Evolutionary conservation across 169 alveolate species (phyloP).

Genomic region (Plasmodium cynomolgi): DNA sequence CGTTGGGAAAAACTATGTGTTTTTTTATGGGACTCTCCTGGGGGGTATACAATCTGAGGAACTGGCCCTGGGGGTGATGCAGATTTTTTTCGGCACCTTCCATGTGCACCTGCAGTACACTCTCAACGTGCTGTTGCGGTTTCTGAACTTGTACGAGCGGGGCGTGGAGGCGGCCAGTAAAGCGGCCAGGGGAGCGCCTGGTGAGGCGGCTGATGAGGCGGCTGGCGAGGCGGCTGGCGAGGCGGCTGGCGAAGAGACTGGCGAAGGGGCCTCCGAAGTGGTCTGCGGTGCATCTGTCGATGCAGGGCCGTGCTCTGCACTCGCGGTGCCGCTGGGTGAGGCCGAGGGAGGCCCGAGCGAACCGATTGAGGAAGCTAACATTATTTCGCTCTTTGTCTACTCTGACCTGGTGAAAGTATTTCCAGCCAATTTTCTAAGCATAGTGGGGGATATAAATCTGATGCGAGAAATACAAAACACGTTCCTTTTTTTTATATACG

Average conservation of each 20-base stretch:
- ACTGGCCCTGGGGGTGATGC: constrained; percentile 3
- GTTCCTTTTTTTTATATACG: constrained; percentile 49
- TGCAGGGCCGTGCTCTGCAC: background rate
- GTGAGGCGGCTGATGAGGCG: background rate
- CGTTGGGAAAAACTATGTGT: constrained; percentile 50
- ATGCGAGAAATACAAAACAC: constrained; percentile 30
- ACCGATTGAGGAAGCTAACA: constrained; percentile 14
- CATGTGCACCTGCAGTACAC: constrained; percentile 50
- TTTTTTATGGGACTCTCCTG: constrained; percentile 16
- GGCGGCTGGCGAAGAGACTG: background rate
- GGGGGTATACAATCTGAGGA: constrained; percentile 23
- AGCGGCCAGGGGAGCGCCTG: background rate
- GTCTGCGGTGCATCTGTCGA: background rate
- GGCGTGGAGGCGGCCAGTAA: background rate
- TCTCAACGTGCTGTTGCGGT: constrained; percentile 15
- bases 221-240: background rate
- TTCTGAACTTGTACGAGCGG: constrained; percentile 41
- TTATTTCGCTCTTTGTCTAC: constrained; percentile 49
- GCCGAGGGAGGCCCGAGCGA: background rate
- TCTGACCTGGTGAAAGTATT: constrained; percentile 32
- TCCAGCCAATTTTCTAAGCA: constrained; percentile 1
- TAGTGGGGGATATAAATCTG: constrained; percentile 23
- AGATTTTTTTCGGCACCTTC: background rate
- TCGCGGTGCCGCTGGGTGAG: background rate
- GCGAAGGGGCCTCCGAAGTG: background rate